A percentile compares a stretch with the other conserved stretches of the same genome.
Evolutionary conservation across 345 rosid species (phyloP).

Genomic region (Ceriops zippeliana): DNA sequence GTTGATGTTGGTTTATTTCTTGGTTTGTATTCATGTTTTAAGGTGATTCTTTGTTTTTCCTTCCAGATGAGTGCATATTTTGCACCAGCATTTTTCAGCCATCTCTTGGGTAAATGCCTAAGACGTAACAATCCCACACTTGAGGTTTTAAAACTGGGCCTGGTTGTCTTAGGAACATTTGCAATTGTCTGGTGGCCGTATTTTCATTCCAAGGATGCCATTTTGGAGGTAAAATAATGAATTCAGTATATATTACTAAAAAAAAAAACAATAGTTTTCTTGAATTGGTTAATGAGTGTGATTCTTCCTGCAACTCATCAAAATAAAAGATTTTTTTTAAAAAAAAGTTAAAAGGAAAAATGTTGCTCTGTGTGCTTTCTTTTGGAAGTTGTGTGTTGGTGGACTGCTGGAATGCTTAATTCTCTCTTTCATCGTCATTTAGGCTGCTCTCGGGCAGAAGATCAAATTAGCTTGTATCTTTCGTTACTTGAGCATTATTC

Average conservation of each 20-base stretch:
- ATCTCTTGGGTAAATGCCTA: conserved; percentile 80
- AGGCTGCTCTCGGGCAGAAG: background rate
- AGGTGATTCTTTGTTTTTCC: conserved; percentile 10
- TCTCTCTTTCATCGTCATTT: background rate
- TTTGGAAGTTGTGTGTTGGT: background rate
- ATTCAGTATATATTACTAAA: background rate
- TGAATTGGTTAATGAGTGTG: background rate
- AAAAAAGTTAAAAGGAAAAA: too few relatives aligned
- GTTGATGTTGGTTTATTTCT: conserved; percentile 1
- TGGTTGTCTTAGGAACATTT: conserved; percentile 62
- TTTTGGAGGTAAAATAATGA: conserved; percentile 50
- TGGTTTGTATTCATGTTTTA: background rate
- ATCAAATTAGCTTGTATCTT: background rate
- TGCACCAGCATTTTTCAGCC: conserved; percentile 91
- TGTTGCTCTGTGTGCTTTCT: background rate
- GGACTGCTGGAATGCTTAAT: background rate
- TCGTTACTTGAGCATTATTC: background rate
- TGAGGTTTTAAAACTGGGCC: conserved; percentile 63
- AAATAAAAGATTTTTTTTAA: too few relatives aligned
- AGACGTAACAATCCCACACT: conserved; percentile 55
- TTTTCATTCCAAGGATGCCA: conserved; percentile 57
- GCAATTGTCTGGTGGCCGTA: conserved; percentile 91
- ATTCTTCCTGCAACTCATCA: background rate
- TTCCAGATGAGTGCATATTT: conserved; percentile 91
- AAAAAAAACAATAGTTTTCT: background rate